Evolutionary conservation across 352 stramenopile species (phyloP).

Genomic region (Aphanomyces stellatus): DNA sequence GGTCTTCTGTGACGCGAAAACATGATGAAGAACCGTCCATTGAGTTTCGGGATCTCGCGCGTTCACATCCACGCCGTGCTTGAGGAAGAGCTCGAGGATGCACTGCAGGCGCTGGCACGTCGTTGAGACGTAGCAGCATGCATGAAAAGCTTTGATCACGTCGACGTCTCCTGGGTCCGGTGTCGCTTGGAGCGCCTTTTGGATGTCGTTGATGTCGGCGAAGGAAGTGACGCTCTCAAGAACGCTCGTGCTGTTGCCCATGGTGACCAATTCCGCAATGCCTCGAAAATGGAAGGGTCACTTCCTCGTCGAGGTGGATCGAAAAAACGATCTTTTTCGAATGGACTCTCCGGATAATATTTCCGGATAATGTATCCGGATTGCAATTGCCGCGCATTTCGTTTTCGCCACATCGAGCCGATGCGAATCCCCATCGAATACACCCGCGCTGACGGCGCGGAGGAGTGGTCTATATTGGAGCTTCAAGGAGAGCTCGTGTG

Average conservation of each 20-base stretch:
- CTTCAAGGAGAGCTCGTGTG: constrained; percentile 66
- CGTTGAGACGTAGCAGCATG: constrained; percentile 16
- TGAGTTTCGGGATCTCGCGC: constrained; percentile 4
- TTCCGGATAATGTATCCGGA: constrained; percentile 2
- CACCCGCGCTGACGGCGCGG: constrained; percentile 39
- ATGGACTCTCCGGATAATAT: neutral
- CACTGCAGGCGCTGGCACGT: constrained; percentile 19
- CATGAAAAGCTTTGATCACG: constrained; percentile 19
- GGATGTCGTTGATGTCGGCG: constrained; percentile 16
- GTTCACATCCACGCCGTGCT: constrained; percentile 18
- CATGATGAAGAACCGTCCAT: constrained; percentile 17
- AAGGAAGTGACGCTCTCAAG: constrained; percentile 18
- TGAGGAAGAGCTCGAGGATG: constrained; percentile 20
- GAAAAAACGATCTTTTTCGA: constrained; percentile 21
- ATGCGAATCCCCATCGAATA: constrained; percentile 17
- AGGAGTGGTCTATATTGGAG: constrained; percentile 77
- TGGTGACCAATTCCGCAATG: neutral
- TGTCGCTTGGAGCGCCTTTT: constrained; percentile 7
- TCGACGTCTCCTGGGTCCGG: constrained; percentile 3
- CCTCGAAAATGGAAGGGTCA: neutral
- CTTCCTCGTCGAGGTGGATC: neutral
- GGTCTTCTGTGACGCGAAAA: constrained; percentile 16
- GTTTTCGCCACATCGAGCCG: neutral
- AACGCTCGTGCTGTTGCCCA: constrained; percentile 17
- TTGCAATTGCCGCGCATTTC: neutral